Base-by-base conservation (phyloP, 352 stramenopile genomes). In the Phytophthora boehmeriae region DNA sequence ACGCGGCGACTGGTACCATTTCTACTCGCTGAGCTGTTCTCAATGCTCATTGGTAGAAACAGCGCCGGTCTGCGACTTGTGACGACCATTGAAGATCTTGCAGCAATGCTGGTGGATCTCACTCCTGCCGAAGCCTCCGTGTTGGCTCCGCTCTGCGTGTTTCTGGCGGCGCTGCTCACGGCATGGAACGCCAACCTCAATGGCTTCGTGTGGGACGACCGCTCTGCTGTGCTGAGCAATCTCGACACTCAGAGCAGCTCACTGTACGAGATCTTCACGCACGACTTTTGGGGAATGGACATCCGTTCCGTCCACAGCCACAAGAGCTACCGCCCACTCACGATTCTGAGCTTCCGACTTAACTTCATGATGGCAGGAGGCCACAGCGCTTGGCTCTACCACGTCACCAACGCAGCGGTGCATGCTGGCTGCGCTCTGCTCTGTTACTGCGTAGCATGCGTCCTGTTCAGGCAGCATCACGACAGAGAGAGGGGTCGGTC, bases 171-270 rank as follows among this genome's bases (percentile, higher is more conserved):
- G n/a, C 56, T 88, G n/a, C 41, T 70, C 8, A 75, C 86, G 0
- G 73, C 84, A 16, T 78, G 73, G 67, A 87, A 77, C 45, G 76
- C 85, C 13, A 68, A 79, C 17, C 13, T 50, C 20, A 88, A 86
- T 39, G 79, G 70, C 5, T 96, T 97, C 62, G 88, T 97, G 16
- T 97, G 89, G 90, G 89, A 98, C 71, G 92, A 98, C 61, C 81
- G 89, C 54, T 88, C 88, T 8, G 89, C 90, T 4, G 73, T 97
- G 16, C 28, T 88, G 8, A 17, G 25, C n/a, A 96, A 96, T 57
- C 32, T 25, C 2, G 86, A 96, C 68, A 71, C 86, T n/a, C 66
- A 74, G 32, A 59, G 41, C 48, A 66, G 61, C 42, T 41, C 60
- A 10, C 73, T 77, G 49, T 45, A 36, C 19, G 70, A 85, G 25